Evolutionary conservation across 345 rosid species (phyloP), one percentile per base, ranked within the genome.

Genomic region (Abelmoschus esculentus): DNA sequence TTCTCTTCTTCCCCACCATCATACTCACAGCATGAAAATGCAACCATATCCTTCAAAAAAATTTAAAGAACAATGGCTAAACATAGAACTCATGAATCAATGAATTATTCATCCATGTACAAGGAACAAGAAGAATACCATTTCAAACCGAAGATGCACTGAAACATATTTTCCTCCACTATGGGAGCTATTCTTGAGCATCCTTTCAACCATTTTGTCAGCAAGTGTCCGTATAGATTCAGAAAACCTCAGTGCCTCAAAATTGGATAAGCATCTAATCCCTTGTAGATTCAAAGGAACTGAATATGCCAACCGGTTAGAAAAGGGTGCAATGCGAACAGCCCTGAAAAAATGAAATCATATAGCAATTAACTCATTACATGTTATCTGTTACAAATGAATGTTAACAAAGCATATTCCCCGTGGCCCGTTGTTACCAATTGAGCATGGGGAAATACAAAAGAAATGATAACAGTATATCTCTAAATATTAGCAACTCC

Each of bases 1-100:
- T 81, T 93, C 86, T 91, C 98, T 13, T 84, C 90, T 77, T 88
- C 89, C 58, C 97, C 98, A 29, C 96, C 95, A 66, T 88, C 96
- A 83, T 89, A 95, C 80, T 95, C 96, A 18, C 99, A 95, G 85
- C 97, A 91, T n/a, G 97, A 95, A 76, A 95, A 95, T 70, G 97
- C 99, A 40, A 95, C 96, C 99, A 95, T 95, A 74, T 91, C 97
- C 99, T 95, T 71, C 60, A 81, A 72, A 63, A 69, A 44, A 29
- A 19, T 22, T 1, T 29, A 29, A 15, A 18, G 17, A 11, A 56
- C 11, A 56, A 46, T 14, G n/a, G 22, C 63, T 31, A 61, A 31
- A 29, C 10, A 53, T 2, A 70, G 62, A 46, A 58, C 59, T 62
- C 6, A 74, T 3, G 52, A 59, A 9, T 68, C 42, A 17, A 66